Evolutionary conservation across 2,329 filamentous ascomycete genomes (phyloP).

Genomic region (Sporothrix brasiliensis): DNA sequence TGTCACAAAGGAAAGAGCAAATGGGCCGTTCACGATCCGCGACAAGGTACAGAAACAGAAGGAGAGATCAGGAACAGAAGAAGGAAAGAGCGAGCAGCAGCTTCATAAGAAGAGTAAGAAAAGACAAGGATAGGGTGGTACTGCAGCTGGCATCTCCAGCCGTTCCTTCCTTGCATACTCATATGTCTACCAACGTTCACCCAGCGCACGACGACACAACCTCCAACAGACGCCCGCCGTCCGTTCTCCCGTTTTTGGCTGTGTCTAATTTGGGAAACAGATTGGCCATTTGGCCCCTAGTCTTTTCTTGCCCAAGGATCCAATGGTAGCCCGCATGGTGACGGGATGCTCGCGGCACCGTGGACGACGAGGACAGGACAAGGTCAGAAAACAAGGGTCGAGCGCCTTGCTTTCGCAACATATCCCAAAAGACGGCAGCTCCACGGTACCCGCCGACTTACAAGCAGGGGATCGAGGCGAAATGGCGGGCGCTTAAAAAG

Average conservation of each 20-base stretch:
- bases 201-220: too few species aligned
- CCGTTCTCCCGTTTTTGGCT: slow-evolving; percentile 14
- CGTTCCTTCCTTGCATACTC: slow-evolving; percentile 6
- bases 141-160: slow-evolving; percentile 26
- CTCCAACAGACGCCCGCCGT: neutral
- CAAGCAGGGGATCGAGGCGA: slow-evolving; percentile 25
- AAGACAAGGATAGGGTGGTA: slow-evolving; percentile 23
- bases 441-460: slow-evolving; percentile 24
- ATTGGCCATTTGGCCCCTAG: slow-evolving; percentile 7
- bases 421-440: neutral
- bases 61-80: slow-evolving; percentile 9
- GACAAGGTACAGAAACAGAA: neutral
- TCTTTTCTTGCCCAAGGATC: neutral
- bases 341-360: slow-evolving; percentile 2
- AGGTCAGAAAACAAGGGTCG: neutral
- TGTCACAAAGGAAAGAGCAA: neutral
- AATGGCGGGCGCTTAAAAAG: slow-evolving; percentile 32
- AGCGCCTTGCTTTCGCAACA: neutral
- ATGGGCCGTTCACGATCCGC: neutral
- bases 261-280: slow-evolving; percentile 29
- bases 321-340: slow-evolving; percentile 24
- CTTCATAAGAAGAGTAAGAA: slow-evolving; percentile 5
- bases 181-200: neutral
- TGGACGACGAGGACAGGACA: neutral
- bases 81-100: slow-evolving; percentile 1